These are phyloP conservation scores for Aspergillus wentii DNA, from an alignment of 495 filamentous ascomycete species.

Conservation along the genomic window DNA sequence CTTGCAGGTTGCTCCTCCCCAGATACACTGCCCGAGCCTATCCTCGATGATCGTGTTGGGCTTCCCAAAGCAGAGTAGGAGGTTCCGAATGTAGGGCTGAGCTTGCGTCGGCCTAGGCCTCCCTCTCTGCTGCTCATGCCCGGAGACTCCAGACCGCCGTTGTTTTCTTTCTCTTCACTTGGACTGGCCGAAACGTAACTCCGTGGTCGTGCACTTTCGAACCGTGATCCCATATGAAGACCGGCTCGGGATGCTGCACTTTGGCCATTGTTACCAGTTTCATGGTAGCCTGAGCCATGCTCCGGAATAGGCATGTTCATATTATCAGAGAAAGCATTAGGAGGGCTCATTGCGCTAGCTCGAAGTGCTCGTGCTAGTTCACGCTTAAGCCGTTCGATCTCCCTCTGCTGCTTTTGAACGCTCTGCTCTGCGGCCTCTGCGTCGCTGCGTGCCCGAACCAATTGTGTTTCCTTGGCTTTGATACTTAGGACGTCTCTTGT, in stretches of 20 bases:
- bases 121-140: conserved; percentile 26
- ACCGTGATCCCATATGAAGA: conserved; percentile 32
- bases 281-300: conserved; percentile 28
- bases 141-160: conserved; percentile 37
- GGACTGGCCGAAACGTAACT: conserved; percentile 65
- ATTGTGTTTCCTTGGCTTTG: conserved; percentile 96
- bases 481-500: conserved; percentile 92
- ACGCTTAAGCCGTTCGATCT: conserved; percentile 90
- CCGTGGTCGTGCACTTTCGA: conserved; percentile 44
- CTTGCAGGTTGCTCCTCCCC: conserved; percentile 33
- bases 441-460: conserved; percentile 86
- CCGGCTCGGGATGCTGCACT: conserved; percentile 25
- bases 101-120: conserved; percentile 36
- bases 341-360: conserved; percentile 36
- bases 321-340: conserved; percentile 26
- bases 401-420: conserved; percentile 75
- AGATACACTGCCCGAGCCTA: conserved; percentile 28
- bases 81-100: conserved; percentile 43
- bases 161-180: conserved; percentile 81
- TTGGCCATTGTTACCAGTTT: conserved; percentile 25
- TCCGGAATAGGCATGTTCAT: conserved; percentile 33
- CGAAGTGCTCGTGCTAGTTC: conserved; percentile 51
- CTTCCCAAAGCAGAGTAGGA: conserved; percentile 53
- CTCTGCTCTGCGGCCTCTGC: conserved; percentile 82
- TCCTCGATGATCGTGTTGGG: conserved; percentile 43